Conservation (phyloP, 2,329 filamentous ascomycete genomes). For the Colletotrichum nymphaeae region DNA sequence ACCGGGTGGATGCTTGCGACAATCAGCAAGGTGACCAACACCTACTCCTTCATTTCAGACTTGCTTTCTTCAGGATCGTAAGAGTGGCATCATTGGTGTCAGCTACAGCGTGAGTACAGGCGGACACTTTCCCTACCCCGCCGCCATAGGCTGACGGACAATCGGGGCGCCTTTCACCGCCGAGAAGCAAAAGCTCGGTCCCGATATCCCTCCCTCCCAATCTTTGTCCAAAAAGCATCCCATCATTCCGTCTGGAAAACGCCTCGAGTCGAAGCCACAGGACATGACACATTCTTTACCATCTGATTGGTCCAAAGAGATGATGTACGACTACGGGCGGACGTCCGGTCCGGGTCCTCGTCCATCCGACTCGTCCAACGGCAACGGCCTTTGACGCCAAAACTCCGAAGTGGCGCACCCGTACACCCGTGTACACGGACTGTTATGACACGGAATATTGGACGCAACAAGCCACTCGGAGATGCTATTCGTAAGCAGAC, state of each 20-base stretch:
- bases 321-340: not conserved
- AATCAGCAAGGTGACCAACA: no score
- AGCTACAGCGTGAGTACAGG: no score
- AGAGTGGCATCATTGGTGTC: no score
- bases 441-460: not conserved
- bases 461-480: not conserved
- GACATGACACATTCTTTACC: not conserved
- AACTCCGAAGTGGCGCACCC: not conserved
- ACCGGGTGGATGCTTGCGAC: no score
- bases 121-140: no score
- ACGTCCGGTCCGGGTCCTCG: conserved; percentile 19
- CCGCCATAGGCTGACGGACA: not conserved
- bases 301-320: not conserved
- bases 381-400: not conserved
- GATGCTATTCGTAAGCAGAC: not conserved
- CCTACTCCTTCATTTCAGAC: no score
- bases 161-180: not conserved
- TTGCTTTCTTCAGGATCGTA: no score
- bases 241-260: not conserved
- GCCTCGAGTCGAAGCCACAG: not conserved
- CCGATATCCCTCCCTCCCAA: conserved; percentile 1
- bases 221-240: not conserved
- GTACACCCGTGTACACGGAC: not conserved
- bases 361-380: not conserved
- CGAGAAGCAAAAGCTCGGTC: conserved; percentile 8